A percentile compares a stretch with the other conserved stretches of the same genome.
phyloP scores from a whole-genome alignment of 768 basidiomycete genomes.

The Coprinopsis strossmayeri region DNA sequence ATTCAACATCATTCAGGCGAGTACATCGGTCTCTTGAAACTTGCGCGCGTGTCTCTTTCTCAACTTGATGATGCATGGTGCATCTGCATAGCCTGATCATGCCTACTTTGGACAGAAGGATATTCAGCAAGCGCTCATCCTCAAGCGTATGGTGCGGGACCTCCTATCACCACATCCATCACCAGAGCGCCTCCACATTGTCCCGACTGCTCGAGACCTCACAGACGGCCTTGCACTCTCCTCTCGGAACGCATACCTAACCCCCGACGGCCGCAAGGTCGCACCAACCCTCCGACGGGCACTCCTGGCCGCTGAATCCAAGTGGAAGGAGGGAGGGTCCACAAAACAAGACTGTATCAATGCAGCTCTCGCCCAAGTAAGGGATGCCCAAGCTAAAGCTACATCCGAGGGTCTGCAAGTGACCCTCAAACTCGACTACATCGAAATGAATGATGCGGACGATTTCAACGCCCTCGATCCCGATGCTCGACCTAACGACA shows the following conservation, averaged over 20 bases:
- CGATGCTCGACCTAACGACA: conserved; percentile 19
- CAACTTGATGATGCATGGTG: too few species aligned
- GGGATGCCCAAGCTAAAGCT: conserved; percentile 22
- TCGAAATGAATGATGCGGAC: conserved; percentile 80
- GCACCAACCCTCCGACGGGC: conserved; percentile 71
- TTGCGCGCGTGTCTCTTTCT: too few species aligned
- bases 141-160: conserved; percentile 74
- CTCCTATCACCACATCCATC: conserved; percentile 76
- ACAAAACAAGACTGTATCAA: conserved; percentile 44
- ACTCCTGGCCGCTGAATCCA: conserved; percentile 46
- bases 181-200: conserved; percentile 69
- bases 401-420: conserved; percentile 32
- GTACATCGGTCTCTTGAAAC: conserved; percentile 18
- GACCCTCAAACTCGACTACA: conserved; percentile 68
- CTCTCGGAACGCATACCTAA: conserved; percentile 84
- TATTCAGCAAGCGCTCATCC: conserved; percentile 89
- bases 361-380: conserved; percentile 36
- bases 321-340: conserved; percentile 44
- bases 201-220: conserved; percentile 75
- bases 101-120: conserved; percentile 98
- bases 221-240: conserved; percentile 75
- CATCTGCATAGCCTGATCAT: conserved; percentile 64
- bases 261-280: conserved; percentile 49
- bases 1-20: conserved; percentile 85
- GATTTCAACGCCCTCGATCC: conserved; percentile 60